Evolutionary conservation across 2,329 filamentous ascomycete genomes (phyloP).

Genomic region (Tolypocladium ovalisporum): DNA sequence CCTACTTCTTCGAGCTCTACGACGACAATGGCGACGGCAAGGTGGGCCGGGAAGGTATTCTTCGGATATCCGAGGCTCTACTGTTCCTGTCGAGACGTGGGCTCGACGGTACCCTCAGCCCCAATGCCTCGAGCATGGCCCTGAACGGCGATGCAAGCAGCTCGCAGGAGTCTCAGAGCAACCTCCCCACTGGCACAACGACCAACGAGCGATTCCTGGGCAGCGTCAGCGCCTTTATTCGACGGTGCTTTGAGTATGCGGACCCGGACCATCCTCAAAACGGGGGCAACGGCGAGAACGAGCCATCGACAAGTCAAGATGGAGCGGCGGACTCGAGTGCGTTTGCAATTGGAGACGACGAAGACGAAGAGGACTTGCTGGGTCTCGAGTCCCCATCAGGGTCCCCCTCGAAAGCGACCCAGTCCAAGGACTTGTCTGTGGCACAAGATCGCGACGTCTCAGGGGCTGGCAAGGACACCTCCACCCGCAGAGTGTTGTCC

Average conservation of each 20-base stretch:
- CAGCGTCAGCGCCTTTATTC: conserved; percentile 91
- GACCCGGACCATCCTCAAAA: conserved; percentile 74
- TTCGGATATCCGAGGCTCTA: conserved; percentile 87
- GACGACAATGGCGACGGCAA: conserved; percentile 86
- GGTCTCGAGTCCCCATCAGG: conserved; percentile 39
- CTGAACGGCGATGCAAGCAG: conserved; percentile 28
- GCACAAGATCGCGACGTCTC: conserved; percentile 11
- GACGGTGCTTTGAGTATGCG: conserved; percentile 94
- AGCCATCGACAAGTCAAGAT: conserved; percentile 12
- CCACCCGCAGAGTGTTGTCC: conserved; percentile 34
- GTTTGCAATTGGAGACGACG: conserved; percentile 67
- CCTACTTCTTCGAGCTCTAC: conserved; percentile 95
- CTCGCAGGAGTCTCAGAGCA: conserved; percentile 21
- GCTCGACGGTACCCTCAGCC: conserved; percentile 61
- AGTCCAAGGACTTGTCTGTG: conserved; percentile 27
- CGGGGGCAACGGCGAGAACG: conserved; percentile 26
- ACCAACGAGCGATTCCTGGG: conserved; percentile 82
- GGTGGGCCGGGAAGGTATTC: conserved; percentile 88
- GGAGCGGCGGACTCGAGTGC: conserved; percentile 31
- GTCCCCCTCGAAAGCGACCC: conserved; percentile 31
- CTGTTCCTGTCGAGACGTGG: conserved; percentile 86
- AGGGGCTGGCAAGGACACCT: conserved; percentile 7
- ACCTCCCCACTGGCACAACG: conserved; percentile 39
- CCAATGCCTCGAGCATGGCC: conserved; percentile 48
- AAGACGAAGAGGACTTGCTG: conserved; percentile 47